These are phyloP conservation scores for Dalechampia spathulata DNA, from an alignment of 441 rosid genomes.

Conservation along the genomic window DNA sequence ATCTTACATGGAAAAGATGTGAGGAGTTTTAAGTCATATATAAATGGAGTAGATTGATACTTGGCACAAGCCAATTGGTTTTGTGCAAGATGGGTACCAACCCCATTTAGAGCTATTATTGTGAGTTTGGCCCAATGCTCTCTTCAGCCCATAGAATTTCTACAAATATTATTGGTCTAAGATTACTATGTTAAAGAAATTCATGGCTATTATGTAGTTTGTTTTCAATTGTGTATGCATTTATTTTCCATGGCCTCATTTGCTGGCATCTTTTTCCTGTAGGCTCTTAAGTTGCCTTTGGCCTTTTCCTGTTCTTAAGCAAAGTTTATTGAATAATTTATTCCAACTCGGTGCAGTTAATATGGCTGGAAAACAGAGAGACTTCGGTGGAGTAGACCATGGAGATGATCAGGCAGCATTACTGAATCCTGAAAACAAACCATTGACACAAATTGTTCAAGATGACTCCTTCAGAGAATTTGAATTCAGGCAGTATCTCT, in stretches of 20 bases:
- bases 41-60: too few relatives aligned
- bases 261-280: slow-evolving; percentile 1
- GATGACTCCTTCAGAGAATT: slow-evolving; percentile 95
- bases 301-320: slow-evolving; percentile 2
- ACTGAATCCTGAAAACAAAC: slow-evolving; percentile 69
- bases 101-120: too few relatives aligned
- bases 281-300: neutral
- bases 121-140: too few relatives aligned
- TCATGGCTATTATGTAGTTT: neutral
- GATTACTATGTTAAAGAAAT: too few relatives aligned
- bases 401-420: slow-evolving; percentile 94
- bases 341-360: slow-evolving; percentile 49
- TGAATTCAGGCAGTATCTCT: slow-evolving; percentile 93
- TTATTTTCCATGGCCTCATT: neutral
- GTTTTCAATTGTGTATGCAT: neutral
- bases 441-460: slow-evolving; percentile 76
- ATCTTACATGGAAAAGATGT: too few relatives aligned
- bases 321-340: slow-evolving; percentile 15
- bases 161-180: too few relatives aligned
- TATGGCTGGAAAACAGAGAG: slow-evolving; percentile 64
- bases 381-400: slow-evolving; percentile 82
- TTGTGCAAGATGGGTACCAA: too few relatives aligned
- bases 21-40: too few relatives aligned
- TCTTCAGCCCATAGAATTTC: too few relatives aligned
- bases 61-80: too few relatives aligned